A percentile compares a stretch with the other conserved stretches of the same genome.
These are phyloP conservation scores for Aotearoamyces nothofagi DNA, from an alignment of 2,329 filamentous ascomycete genomes.

Conservation along the genomic window DNA sequence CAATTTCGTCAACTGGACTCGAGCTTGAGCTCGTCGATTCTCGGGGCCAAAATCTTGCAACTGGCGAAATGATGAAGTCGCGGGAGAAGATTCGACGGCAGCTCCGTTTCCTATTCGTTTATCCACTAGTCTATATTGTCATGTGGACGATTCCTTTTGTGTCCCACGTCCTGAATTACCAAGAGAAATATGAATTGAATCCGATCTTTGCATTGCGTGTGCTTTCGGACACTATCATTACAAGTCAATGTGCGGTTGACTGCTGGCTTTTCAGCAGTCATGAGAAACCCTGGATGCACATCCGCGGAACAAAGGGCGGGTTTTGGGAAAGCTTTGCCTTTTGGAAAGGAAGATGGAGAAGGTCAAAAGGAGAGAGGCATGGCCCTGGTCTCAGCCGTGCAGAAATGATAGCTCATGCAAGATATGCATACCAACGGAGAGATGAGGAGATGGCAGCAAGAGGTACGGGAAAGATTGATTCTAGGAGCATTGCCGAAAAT, in stretches of 20 bases:
- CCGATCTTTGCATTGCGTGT: constrained; percentile 41
- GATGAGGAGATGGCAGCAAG: constrained; percentile 28
- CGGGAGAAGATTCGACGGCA: constrained; percentile 49
- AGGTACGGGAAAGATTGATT: too few species aligned
- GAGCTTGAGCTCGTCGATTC: constrained; percentile 14
- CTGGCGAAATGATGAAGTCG: constrained; percentile 21
- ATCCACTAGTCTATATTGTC: constrained; percentile 55
- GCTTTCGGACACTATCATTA: constrained; percentile 40
- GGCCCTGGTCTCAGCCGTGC: constrained; percentile 31
- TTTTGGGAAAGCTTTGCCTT: constrained; percentile 21
- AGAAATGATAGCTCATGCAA: constrained; percentile 35
- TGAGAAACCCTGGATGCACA: constrained; percentile 56
- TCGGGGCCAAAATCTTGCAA: constrained; percentile 15
- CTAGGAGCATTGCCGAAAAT: constrained; percentile 15
- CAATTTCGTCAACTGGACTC: constrained; percentile 5
- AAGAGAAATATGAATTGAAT: constrained; percentile 30
- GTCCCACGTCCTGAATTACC: constrained; percentile 44
- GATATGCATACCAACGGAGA: constrained; percentile 30
- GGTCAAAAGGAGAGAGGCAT: constrained; percentile 13
- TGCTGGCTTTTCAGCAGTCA: constrained; percentile 51
- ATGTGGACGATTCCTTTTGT: constrained; percentile 63
- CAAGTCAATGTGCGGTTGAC: constrained; percentile 52
- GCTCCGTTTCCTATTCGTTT: constrained; percentile 59
- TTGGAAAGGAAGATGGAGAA: constrained; percentile 12
- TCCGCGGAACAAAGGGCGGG: constrained; percentile 25